Base-by-base conservation (phyloP, 805 yeast species). In the Candida berthetii region DNA sequence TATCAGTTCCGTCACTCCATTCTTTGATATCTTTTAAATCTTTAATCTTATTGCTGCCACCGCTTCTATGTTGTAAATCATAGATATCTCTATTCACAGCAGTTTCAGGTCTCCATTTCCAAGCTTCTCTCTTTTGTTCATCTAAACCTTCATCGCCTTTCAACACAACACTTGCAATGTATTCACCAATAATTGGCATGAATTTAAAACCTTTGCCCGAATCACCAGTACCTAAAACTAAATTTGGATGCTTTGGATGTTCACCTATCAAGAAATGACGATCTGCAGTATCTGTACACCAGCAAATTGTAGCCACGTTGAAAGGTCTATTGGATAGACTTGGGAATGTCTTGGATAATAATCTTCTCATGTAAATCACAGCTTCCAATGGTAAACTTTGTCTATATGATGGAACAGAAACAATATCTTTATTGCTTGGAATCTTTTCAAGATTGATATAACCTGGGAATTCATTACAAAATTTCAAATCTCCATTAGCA, bases 391-490 rank as follows among this genome's bases (percentile, higher is more conserved):
- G 63, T 13, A 58, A 45, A 28, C 50, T 42, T 11, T 48, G 38
- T 31, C 39, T 45, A 38, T 50, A 48, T 3, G 49, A 17, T 15
- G 64, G 63, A 18, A 49, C 35, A 3, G 62, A 56, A 13, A 41
- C 38, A 9, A 35, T 36, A 9, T 25, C 36, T 8, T 22, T 22
- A 8, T 22, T 22, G 24, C 24, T 22, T 22, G 24, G 24, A 22
- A 22, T 22, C 24, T 14, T 32, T 31, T n/a, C 15, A 14, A 40
- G 38, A 37, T 58, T 52, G 24, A 55, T 56, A 36, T 50, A 59
- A 8, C 65, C 64, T 8, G 63, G 63, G 34, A 57, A 58, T 45
- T 62, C 67, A 43, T 61, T 61, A 42, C 62, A 59, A 28, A 61
- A 47, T 40, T 62, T 63, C 17, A 62, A 39, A 11, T 59, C 57